phyloP scores from a whole-genome alignment of 176 grass and related monocot genomes.

The Pontederia paniculata region DNA sequence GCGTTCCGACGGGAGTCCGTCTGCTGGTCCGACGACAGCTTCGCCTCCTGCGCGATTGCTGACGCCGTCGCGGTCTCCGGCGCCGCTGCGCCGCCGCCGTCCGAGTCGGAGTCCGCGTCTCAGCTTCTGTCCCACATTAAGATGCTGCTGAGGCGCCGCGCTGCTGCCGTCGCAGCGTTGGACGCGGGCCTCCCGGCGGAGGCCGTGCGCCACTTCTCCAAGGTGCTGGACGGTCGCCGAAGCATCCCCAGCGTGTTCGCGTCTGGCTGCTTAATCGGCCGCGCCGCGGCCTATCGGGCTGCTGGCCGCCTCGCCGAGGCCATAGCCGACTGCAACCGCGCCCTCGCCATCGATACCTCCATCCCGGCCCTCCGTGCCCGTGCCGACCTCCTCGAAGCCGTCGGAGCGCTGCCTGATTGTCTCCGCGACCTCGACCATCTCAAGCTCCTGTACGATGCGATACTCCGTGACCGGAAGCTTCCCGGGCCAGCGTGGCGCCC shows the following conservation, averaged over 20 bases:
- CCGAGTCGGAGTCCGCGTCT: conserved; percentile 56
- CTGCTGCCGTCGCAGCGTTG: conserved; percentile 69
- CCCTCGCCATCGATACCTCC: conserved; percentile 73
- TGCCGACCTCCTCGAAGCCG: conserved; percentile 55
- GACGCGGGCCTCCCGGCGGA: conserved; percentile 71
- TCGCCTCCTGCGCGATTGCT: conserved; percentile 27
- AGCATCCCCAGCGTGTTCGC: conserved; percentile 59
- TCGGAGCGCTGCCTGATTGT: conserved; percentile 57
- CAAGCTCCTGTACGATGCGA: conserved; percentile 81
- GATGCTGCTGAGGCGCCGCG: conserved; percentile 74
- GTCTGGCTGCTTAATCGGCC: conserved; percentile 72
- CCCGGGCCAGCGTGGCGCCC: conserved; percentile 44
- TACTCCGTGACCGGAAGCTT: conserved; percentile 74
- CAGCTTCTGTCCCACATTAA: conserved; percentile 80
- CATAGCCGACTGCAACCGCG: conserved; percentile 81
- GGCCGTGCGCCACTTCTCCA: conserved; percentile 76
- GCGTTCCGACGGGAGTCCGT: conserved; percentile 91
- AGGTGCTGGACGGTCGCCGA: conserved; percentile 68
- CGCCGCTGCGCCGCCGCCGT: conserved; percentile 25
- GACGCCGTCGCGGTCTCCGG: conserved; percentile 3
- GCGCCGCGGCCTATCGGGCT: conserved; percentile 48
- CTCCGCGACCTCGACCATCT: conserved; percentile 89
- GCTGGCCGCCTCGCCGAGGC: conserved; percentile 55
- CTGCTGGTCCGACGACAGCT: conserved; percentile 85
- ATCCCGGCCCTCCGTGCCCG: conserved; percentile 81